Base-by-base conservation (phyloP, 1,284 basidiomycete species). In the Trichosporon inkin region DNA sequence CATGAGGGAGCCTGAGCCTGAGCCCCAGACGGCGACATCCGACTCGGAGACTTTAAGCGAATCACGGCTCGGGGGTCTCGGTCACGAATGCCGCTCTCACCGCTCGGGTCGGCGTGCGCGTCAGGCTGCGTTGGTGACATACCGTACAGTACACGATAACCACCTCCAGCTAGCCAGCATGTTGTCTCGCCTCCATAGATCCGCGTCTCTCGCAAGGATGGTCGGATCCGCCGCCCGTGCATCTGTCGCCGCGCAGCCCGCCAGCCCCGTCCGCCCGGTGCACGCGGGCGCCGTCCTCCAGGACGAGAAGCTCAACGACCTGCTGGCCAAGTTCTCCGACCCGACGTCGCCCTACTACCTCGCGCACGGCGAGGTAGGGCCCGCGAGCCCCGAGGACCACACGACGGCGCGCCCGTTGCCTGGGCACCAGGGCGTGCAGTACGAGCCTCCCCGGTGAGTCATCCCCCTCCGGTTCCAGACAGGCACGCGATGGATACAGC, bases 291-390 rank as follows among this genome's bases (percentile, higher is more conserved):
- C 44, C 14, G 44, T 49, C 22, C 44, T 28, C 22, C 44, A 24
- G 16, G 44, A 49, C 24, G 44, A 49, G 19, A 49, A 49, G 28
- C 44, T 49, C 10, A 49, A 75, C 70, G 69, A 75, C 36, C 64
- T 77, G 5, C 53, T 69, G 35, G 62, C 67, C 8, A 68, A 72
- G 36, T 77, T 77, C 62, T 62, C 64, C 28, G 71, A 77, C 56
- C 74, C 75, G 3, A 63, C 58, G 3, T 71, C 70, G 11, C 70
- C 69, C 16, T 77, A 67, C 63, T 71, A 77, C 61, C 67, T 77
- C 35, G 67, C 72, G 2, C 66, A 69, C 5, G 74, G 74, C 3
- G 65, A 68, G 6, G 62, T 58, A 0, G 75, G 75, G 11, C 75
- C 75, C 22, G 68, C 66, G 40, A 66, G 73, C 22, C 71, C 73